Conservation (phyloP, 768 basidiomycete genomes). For the Termitomyces sp. region DNA sequence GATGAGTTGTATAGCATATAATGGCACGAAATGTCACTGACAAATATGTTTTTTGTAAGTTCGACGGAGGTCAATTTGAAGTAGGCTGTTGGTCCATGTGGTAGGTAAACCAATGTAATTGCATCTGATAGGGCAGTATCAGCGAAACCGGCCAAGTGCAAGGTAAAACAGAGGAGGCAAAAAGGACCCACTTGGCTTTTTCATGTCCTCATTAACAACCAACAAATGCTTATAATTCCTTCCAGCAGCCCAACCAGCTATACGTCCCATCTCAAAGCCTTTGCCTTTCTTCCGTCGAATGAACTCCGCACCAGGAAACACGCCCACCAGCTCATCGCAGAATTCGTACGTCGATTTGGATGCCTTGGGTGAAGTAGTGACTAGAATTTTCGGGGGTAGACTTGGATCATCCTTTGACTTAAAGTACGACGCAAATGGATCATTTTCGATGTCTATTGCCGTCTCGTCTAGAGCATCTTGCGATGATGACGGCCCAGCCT, state of each 20-base stretch:
- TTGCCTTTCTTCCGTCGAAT: slow-evolving; percentile 82
- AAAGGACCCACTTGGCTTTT: slow-evolving; percentile 74
- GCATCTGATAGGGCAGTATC: slow-evolving; percentile 54
- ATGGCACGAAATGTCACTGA: slow-evolving; percentile 27
- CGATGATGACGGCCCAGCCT: slow-evolving; percentile 27
- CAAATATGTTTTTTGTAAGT: slow-evolving; percentile 81
- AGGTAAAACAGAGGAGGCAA: background rate
- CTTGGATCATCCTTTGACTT: slow-evolving; percentile 58
- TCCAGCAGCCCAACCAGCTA: slow-evolving; percentile 90
- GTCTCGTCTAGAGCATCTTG: slow-evolving; percentile 47
- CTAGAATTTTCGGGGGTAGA: slow-evolving; percentile 78
- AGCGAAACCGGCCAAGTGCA: background rate
- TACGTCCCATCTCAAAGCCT: slow-evolving; percentile 85
- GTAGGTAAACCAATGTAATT: slow-evolving; percentile 86
- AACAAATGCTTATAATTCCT: slow-evolving; percentile 84
- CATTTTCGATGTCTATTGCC: slow-evolving; percentile 62
- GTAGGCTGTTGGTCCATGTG: slow-evolving; percentile 89
- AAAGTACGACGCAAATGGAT: slow-evolving; percentile 78
- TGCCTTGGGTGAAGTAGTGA: slow-evolving; percentile 87
- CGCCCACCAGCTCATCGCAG: slow-evolving; percentile 82
- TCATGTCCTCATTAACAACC: slow-evolving; percentile 95
- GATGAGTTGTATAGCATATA: background rate
- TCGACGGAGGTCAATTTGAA: slow-evolving; percentile 91
- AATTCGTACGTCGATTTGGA: slow-evolving; percentile 89
- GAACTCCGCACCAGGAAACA: slow-evolving; percentile 92